These are phyloP conservation scores for Quercus parvula DNA, from an alignment of 306 rosid genomes.

Conservation along the genomic window DNA sequence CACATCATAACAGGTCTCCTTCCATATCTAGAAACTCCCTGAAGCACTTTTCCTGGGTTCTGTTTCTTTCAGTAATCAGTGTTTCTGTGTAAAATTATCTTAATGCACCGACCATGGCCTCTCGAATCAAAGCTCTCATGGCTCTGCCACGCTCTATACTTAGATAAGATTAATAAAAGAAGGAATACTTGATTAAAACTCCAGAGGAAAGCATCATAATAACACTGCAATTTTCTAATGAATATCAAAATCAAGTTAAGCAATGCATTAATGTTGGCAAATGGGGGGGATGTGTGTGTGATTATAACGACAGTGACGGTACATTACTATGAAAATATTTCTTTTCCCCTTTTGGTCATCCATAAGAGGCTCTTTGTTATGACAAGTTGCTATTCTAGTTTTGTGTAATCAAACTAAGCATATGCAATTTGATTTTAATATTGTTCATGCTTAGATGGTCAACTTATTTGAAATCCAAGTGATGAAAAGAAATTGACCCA, in stretches of 20 bases:
- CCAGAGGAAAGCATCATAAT: background rate
- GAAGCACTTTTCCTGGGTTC: background rate
- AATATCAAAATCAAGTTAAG: background rate
- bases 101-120: background rate
- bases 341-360: background rate
- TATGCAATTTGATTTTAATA: slow-evolving; percentile 20
- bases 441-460: slow-evolving; percentile 17
- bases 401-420: slow-evolving; percentile 21
- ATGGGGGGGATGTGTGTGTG: background rate
- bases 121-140: background rate
- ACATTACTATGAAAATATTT: background rate
- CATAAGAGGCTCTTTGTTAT: background rate
- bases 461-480: slow-evolving; percentile 4
- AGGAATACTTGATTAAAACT: background rate
- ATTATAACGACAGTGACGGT: background rate
- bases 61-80: background rate
- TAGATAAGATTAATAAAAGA: background rate
- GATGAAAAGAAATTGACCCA: slow-evolving; percentile 10
- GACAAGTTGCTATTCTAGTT: background rate
- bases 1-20: background rate
- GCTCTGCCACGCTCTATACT: background rate
- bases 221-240: background rate
- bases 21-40: background rate
- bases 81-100: background rate
- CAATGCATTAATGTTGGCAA: slow-evolving; percentile 6